These are phyloP conservation scores for Mycena olivaceomarginata DNA, from an alignment of 768 basidiomycete genomes.

Conservation along the genomic window DNA sequence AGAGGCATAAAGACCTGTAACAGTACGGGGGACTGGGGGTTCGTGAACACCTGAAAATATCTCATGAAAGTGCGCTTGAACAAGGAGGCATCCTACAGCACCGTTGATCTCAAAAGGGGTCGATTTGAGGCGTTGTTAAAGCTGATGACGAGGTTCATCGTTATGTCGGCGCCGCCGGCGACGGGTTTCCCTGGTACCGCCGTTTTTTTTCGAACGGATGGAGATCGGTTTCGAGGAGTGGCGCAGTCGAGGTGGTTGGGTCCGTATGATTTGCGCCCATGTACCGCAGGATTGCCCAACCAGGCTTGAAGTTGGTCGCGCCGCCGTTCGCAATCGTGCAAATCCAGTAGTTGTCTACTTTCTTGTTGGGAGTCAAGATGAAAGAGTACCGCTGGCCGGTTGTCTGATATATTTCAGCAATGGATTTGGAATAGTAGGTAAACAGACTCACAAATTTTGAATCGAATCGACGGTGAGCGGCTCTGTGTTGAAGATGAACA, in stretches of 20 bases:
- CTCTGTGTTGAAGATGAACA: constrained; percentile 51
- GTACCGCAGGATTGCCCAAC: constrained; percentile 73
- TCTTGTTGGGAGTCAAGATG: constrained; percentile 67
- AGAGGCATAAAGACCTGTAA: neutral
- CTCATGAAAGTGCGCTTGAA: neutral
- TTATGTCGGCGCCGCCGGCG: constrained; percentile 32
- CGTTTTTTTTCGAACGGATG: constrained; percentile 51
- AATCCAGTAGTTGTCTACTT: constrained; percentile 72
- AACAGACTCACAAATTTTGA: constrained; percentile 59
- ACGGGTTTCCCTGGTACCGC: constrained; percentile 55
- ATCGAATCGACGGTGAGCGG: constrained; percentile 66
- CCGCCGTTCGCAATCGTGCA: constrained; percentile 56
- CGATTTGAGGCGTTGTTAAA: constrained; percentile 6
- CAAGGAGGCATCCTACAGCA: neutral
- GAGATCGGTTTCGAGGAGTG: constrained; percentile 62
- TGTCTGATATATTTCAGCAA: neutral
- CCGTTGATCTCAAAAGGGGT: constrained; percentile 35
- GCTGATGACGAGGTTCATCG: constrained; percentile 32
- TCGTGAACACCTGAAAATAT: constrained; percentile 43
- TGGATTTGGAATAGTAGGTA: neutral
- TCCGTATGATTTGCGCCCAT: constrained; percentile 57
- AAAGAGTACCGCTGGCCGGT: constrained; percentile 64
- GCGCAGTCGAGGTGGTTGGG: constrained; percentile 44
- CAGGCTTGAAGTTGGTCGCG: constrained; percentile 54
- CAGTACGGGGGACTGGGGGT: constrained; percentile 18